phyloP scores from a whole-genome alignment of 1,139 yeast genomes.

The Candida labiduridarum region DNA sequence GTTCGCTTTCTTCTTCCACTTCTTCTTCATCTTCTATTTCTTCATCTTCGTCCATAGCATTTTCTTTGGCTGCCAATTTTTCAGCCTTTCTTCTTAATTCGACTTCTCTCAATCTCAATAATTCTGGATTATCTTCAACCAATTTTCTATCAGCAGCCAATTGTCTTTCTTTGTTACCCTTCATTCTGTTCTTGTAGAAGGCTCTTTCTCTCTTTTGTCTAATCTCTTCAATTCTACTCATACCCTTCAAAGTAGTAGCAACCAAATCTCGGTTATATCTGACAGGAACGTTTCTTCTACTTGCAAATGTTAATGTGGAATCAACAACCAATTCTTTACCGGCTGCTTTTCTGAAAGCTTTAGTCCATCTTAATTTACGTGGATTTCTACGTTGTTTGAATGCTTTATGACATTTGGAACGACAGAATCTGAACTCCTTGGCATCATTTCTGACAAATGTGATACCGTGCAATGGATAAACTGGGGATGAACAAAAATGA shows the following conservation, averaged over 20 bases:
- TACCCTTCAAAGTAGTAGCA: slow-evolving; percentile 89
- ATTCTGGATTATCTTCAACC: slow-evolving; percentile 85
- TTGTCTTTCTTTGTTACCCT: slow-evolving; percentile 89
- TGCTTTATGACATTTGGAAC: slow-evolving; percentile 96
- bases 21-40: slow-evolving; percentile 41
- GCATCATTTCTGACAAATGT: slow-evolving; percentile 98
- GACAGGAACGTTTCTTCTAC: slow-evolving; percentile 97
- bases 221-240: slow-evolving; percentile 95
- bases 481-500: slow-evolving; percentile 97
- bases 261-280: slow-evolving; percentile 97
- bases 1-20: slow-evolving; percentile 26
- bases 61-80: slow-evolving; percentile 62
- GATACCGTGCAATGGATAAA: slow-evolving; percentile 96
- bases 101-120: slow-evolving; percentile 89
- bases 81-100: slow-evolving; percentile 84
- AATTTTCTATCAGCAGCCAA: slow-evolving; percentile 84
- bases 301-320: slow-evolving; percentile 92
- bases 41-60: slow-evolving; percentile 50
- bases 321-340: slow-evolving; percentile 99
- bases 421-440: slow-evolving; percentile 94
- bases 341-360: slow-evolving; percentile 98
- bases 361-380: slow-evolving; percentile 97
- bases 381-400: slow-evolving; percentile 99
- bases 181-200: slow-evolving; percentile 99
- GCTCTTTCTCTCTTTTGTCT: slow-evolving; percentile 97